Conservation (phyloP, 345 rosid genomes). For the Hibiscus trionum region DNA sequence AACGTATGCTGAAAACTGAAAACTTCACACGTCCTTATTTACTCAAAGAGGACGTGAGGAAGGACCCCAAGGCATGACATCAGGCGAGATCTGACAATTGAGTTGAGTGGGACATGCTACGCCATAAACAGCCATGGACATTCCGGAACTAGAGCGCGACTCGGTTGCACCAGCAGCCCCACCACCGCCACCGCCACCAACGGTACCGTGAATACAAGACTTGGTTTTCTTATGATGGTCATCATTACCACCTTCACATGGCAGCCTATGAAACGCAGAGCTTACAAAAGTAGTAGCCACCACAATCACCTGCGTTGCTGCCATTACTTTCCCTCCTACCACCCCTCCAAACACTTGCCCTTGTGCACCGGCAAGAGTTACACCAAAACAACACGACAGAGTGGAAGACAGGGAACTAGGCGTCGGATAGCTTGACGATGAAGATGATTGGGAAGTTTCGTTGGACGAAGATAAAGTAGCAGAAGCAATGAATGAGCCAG, state of each 20-base stretch:
- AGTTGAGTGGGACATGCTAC: conserved; percentile 18
- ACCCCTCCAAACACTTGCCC: conserved; percentile 57
- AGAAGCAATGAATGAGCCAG: conserved; percentile 33
- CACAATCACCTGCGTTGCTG: conserved; percentile 36
- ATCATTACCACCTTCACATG: conserved; percentile 16
- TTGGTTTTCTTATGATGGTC: not conserved
- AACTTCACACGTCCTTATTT: not conserved
- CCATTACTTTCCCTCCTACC: conserved; percentile 40
- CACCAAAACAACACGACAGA: conserved; percentile 26
- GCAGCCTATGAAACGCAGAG: conserved; percentile 31
- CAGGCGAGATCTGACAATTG: conserved; percentile 23
- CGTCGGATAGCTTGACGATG: conserved; percentile 1
- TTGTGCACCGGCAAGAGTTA: conserved; percentile 41
- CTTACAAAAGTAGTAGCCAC: conserved; percentile 31
- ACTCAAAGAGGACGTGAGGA: conserved; percentile 17
- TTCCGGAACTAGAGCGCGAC: conserved; percentile 8
- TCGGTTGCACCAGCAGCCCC: conserved; percentile 5
- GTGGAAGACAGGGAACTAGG: not conserved
- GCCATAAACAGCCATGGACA: conserved; percentile 18
- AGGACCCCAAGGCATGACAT: conserved; percentile 28
- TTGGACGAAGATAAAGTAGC: not conserved
- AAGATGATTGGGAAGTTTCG: not conserved
- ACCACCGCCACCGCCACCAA: not conserved
- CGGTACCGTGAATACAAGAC: too few relatives aligned
- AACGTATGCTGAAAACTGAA: not conserved